Percentiles rank a stretch among this genome's conserved stretches.
Evolutionary conservation across 257 asterid genomes (phyloP).

Genomic region (Plectranthus barbatus): DNA sequence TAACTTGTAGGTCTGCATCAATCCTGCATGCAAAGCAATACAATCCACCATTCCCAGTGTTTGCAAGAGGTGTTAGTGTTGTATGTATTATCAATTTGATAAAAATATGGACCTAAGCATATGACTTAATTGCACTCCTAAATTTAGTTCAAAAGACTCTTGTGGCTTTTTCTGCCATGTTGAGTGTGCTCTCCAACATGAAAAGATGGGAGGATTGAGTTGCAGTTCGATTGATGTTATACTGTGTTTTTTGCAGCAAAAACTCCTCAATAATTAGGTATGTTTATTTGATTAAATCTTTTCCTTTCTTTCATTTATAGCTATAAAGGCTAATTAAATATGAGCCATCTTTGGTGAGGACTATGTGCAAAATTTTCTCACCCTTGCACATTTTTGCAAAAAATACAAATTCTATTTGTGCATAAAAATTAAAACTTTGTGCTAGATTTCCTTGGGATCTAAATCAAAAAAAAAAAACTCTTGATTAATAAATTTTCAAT

Average conservation of each 20-base stretch:
- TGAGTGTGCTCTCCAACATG: too few relatives aligned
- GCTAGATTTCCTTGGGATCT: too few relatives aligned
- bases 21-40: background rate
- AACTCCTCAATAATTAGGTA: background rate
- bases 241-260: background rate
- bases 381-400: too few relatives aligned
- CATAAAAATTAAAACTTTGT: too few relatives aligned
- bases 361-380: too few relatives aligned
- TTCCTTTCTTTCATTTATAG: too few relatives aligned
- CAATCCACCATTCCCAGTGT: background rate
- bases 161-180: background rate
- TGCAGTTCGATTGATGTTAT: background rate
- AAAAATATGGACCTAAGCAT: background rate
- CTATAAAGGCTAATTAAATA: too few relatives aligned
- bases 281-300: too few relatives aligned
- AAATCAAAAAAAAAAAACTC: too few relatives aligned
- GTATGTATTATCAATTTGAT: background rate
- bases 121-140: background rate
- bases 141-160: background rate
- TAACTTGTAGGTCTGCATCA: background rate
- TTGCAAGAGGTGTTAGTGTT: background rate
- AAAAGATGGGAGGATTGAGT: background rate
- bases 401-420: too few relatives aligned
- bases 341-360: too few relatives aligned
- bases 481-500: too few relatives aligned